Evolutionary conservation across 1,284 basidiomycete genomes (phyloP).

Genomic region (Boletus sp.): DNA sequence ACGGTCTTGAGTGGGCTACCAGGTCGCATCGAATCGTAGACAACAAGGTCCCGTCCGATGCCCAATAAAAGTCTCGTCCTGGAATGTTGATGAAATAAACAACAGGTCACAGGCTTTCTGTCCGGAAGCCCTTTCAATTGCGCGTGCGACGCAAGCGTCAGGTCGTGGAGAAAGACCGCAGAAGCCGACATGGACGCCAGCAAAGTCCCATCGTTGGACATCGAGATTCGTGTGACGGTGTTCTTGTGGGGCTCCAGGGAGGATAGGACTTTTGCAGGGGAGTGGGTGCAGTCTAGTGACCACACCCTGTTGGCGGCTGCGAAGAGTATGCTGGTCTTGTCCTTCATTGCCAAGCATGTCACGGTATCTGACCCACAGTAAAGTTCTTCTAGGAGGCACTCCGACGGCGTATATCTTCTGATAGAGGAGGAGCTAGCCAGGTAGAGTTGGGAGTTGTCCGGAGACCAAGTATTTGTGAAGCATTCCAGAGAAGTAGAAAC

Average conservation of each 20-base stretch:
- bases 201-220: constrained; percentile 55
- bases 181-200: constrained; percentile 52
- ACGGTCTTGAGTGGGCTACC: constrained; percentile 52
- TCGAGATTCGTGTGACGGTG: constrained; percentile 46
- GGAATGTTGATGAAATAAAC: constrained; percentile 57
- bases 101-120: constrained; percentile 39
- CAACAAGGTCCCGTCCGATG: constrained; percentile 47
- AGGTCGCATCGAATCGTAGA: constrained; percentile 61
- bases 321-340: constrained; percentile 43
- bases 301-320: constrained; percentile 50
- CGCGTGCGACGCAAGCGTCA: constrained; percentile 45
- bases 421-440: constrained; percentile 45
- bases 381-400: constrained; percentile 41
- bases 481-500: constrained; percentile 40
- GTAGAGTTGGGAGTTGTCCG: constrained; percentile 51
- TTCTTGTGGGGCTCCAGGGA: constrained; percentile 61
- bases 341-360: constrained; percentile 43
- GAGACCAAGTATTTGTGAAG: constrained; percentile 49
- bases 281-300: constrained; percentile 54
- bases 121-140: constrained; percentile 49
- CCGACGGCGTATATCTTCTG: constrained; percentile 48
- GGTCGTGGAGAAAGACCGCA: constrained; percentile 56
- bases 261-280: constrained; percentile 45
- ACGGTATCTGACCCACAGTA: constrained; percentile 35
- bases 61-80: constrained; percentile 56